Evolutionary conservation across 2,329 filamentous ascomycete genomes (phyloP).

Genomic region (Nemania sp.): DNA sequence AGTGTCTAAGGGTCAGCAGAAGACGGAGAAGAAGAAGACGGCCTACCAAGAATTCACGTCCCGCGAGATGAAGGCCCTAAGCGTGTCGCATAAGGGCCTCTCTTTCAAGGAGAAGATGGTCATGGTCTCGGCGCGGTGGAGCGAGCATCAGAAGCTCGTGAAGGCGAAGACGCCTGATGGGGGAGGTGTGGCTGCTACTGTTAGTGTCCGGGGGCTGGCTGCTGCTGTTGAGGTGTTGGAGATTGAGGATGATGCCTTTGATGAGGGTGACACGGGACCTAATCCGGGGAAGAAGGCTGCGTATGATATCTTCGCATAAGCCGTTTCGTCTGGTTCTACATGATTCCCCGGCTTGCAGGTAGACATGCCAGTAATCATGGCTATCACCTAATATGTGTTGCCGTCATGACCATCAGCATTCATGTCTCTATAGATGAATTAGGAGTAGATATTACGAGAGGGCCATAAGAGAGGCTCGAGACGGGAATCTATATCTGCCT

Average conservation of each 20-base stretch:
- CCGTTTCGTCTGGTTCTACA: background rate
- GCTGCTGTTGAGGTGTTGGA: constrained; percentile 67
- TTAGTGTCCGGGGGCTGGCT: constrained; percentile 74
- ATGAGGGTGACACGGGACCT: constrained; percentile 7
- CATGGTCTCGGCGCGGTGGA: constrained; percentile 68
- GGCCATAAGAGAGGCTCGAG: background rate
- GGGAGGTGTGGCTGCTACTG: constrained; percentile 15
- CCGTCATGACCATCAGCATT: background rate
- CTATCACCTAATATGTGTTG: background rate
- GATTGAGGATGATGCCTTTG: constrained; percentile 42
- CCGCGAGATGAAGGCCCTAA: constrained; percentile 47
- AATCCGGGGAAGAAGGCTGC: constrained; percentile 14
- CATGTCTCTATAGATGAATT: background rate
- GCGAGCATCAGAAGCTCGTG: constrained; percentile 74
- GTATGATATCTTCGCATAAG: constrained; percentile 33
- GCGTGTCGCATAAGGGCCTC: constrained; percentile 45
- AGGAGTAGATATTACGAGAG: background rate
- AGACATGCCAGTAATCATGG: background rate
- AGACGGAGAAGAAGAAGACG: constrained; percentile 48
- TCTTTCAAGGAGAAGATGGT: constrained; percentile 77
- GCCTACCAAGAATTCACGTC: constrained; percentile 52
- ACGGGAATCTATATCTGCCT: background rate
- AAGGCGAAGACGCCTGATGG: constrained; percentile 61
- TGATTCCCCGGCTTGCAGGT: background rate
- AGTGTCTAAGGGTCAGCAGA: constrained; percentile 4